Conservation (phyloP, 495 filamentous ascomycete genomes). For the Daldinia vernicosa region DNA sequence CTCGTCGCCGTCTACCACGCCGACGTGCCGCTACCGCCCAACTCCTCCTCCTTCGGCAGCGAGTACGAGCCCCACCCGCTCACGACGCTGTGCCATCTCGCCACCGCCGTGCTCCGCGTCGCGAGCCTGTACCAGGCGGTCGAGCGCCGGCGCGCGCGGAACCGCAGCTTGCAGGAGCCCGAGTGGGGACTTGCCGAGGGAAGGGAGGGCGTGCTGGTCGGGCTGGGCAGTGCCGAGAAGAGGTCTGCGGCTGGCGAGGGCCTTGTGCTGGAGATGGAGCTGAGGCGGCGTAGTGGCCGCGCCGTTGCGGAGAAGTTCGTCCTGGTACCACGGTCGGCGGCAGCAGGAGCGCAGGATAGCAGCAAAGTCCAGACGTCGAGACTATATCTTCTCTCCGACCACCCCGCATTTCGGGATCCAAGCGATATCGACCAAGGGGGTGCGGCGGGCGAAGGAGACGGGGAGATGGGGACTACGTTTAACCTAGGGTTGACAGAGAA, state of each 20-base stretch:
- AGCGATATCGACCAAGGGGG: slow-evolving; percentile 47
- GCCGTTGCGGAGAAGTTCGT: slow-evolving; percentile 81
- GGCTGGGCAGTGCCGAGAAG: slow-evolving; percentile 53
- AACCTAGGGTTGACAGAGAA: slow-evolving; percentile 88
- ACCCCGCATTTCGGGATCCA: slow-evolving; percentile 69
- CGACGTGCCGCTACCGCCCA: slow-evolving; percentile 70
- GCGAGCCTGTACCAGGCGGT: slow-evolving; percentile 73
- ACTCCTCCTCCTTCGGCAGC: slow-evolving; percentile 33
- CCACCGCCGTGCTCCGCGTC: slow-evolving; percentile 59
- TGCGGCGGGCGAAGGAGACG: slow-evolving; percentile 57
- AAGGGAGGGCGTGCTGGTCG: slow-evolving; percentile 76
- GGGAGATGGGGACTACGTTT: slow-evolving; percentile 73
- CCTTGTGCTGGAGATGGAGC: slow-evolving; percentile 84
- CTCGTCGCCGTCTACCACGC: slow-evolving; percentile 73
- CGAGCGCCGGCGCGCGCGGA: slow-evolving; percentile 69
- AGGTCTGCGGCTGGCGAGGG: slow-evolving; percentile 48
- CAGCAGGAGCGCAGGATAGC: slow-evolving; percentile 1
- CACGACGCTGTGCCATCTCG: slow-evolving; percentile 62
- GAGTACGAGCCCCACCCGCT: slow-evolving; percentile 75
- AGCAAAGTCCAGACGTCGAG: slow-evolving; percentile 48
- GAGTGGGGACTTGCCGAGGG: slow-evolving; percentile 79
- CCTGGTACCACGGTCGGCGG: slow-evolving; percentile 54
- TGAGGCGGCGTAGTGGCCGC: slow-evolving; percentile 81
- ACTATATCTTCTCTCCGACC: slow-evolving; percentile 79
- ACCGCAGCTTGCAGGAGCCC: slow-evolving; percentile 74